phyloP scores from a whole-genome alignment of 257 asterid species.

The Nicotiana knightiana region DNA sequence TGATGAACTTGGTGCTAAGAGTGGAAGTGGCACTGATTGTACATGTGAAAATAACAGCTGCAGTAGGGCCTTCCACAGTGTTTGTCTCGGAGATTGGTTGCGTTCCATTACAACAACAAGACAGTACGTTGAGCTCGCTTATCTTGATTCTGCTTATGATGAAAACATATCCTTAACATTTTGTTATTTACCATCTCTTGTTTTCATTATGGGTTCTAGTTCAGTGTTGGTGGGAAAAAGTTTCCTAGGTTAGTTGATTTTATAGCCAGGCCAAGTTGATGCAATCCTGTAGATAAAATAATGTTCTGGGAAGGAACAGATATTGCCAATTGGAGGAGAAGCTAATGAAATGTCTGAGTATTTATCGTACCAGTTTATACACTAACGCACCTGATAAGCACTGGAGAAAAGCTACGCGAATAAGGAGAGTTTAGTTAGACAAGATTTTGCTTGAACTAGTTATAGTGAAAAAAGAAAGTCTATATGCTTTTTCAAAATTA shows the following conservation, averaged over 20 bases:
- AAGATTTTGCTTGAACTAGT: background rate
- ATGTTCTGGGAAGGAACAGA: background rate
- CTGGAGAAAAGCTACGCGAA: background rate
- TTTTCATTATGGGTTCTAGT: too few species aligned
- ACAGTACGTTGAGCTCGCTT: conserved; percentile 43
- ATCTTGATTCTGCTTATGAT: conserved; percentile 1
- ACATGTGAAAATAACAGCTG: conserved; percentile 70
- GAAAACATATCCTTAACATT: background rate
- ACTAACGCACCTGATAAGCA: background rate
- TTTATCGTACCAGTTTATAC: background rate
- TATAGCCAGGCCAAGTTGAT: background rate
- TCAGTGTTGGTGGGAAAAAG: background rate
- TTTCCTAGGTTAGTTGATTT: background rate
- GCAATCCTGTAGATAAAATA: background rate
- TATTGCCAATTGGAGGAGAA: background rate
- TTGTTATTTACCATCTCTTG: too few species aligned
- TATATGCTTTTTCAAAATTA: background rate
- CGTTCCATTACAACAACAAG: conserved; percentile 77
- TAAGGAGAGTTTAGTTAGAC: background rate
- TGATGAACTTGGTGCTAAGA: conserved; percentile 70
- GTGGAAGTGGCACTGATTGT: conserved; percentile 70
- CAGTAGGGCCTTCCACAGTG: conserved; percentile 60
- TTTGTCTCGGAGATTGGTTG: conserved; percentile 83
- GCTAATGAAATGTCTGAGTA: background rate
- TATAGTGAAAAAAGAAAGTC: background rate